Evolutionary conservation across 306 rosid species (phyloP).

Genomic region (Gynostemma pentaphyllum): DNA sequence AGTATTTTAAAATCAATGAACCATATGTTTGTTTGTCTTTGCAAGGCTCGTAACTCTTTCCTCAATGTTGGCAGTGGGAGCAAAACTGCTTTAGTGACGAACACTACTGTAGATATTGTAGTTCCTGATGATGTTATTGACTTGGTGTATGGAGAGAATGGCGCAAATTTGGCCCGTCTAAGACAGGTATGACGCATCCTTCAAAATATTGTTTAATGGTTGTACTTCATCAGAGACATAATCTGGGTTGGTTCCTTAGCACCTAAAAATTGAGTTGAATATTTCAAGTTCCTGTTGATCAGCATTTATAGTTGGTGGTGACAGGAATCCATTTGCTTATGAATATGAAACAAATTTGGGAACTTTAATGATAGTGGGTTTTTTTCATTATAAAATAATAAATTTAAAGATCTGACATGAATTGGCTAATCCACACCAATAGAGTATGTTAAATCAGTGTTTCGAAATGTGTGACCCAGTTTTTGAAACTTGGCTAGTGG

Average conservation of each 20-base stretch:
- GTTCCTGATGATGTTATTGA: constrained; percentile 82
- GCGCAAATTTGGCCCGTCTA: constrained; percentile 72
- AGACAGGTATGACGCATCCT: constrained; percentile 53
- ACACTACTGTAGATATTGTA: constrained; percentile 77
- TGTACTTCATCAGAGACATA: background rate
- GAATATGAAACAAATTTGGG: too few species aligned
- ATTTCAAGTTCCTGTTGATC: too few species aligned
- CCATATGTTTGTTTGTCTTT: background rate
- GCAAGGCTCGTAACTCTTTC: background rate
- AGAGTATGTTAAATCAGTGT: too few species aligned
- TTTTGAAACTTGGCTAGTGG: too few species aligned
- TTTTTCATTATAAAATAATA: too few species aligned
- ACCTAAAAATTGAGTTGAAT: background rate
- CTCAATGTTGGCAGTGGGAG: constrained; percentile 51
- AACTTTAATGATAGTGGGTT: too few species aligned
- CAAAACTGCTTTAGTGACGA: constrained; percentile 87
- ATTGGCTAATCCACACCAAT: too few species aligned
- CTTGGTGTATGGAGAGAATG: constrained; percentile 81
- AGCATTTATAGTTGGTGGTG: too few species aligned
- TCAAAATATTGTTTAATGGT: background rate
- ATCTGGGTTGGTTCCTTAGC: background rate
- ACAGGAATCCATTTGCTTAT: too few species aligned
- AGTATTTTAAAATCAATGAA: background rate
- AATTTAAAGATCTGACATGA: too few species aligned
- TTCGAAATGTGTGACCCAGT: too few species aligned